These are phyloP conservation scores for Ceratonia siliqua DNA, from an alignment of 306 rosid genomes.

Conservation along the genomic window DNA sequence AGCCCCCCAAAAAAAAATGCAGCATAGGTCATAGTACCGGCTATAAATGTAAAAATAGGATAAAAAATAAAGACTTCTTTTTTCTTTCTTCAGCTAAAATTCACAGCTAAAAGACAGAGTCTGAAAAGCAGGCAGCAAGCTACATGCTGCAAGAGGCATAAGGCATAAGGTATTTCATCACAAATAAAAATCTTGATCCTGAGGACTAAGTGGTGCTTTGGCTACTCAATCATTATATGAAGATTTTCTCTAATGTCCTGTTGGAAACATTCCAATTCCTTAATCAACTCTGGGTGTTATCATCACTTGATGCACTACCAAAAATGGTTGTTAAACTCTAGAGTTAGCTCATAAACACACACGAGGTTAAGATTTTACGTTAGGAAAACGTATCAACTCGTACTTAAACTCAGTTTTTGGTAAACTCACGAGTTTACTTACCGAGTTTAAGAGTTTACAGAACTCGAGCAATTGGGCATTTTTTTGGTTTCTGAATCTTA, in stretches of 20 bases:
- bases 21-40: conserved; percentile 1
- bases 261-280: neutral
- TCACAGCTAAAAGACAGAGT: neutral
- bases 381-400: no score
- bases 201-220: neutral
- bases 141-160: neutral
- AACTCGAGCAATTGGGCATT: no score
- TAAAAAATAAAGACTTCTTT: neutral
- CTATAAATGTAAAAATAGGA: neutral
- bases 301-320: neutral
- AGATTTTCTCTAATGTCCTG: neutral
- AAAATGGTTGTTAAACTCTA: no score
- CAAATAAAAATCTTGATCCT: neutral
- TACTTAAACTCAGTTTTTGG: no score
- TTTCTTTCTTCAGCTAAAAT: neutral
- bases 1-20: conserved; percentile 14
- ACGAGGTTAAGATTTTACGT: no score
- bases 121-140: neutral
- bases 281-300: neutral
- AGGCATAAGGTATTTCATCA: neutral
- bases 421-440: no score
- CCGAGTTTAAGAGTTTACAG: no score
- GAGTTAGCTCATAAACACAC: no score
- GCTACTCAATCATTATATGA: neutral
- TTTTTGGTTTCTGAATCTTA: no score